Base-by-base conservation (phyloP, 139 green algal species). In the Chlorella sp. region DNA sequence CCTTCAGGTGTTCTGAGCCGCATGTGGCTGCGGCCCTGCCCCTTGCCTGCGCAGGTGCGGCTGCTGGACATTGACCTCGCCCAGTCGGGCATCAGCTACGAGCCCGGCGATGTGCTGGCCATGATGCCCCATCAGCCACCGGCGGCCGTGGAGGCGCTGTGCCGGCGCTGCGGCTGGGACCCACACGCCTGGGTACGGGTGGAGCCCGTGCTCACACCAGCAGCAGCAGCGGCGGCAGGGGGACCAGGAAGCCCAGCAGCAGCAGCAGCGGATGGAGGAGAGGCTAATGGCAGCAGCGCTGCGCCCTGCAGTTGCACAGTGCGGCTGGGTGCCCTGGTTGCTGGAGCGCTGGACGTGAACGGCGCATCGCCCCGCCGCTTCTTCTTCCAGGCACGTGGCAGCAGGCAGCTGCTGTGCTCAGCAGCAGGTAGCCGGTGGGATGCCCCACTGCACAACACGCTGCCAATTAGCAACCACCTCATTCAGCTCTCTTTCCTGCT, bases 341-440 rank as follows among this genome's bases (percentile, higher is more conserved):
- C 87, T 51, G 95, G 94, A 14, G 92, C 91, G 20, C 72, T 99
- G 74, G 97, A 99, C 84, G 75, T 98, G 6, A 82, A 64, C 5
- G 94, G 94, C 26, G 93, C 90, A 30, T 94, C 92, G 0, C 97
- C 97, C 0, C 81, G 96, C 32, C 90, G 95, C 24, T 96, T 93
- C 85, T 95, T 99, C 73, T 98, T 99, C 85, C 89, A 98, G 92
- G 92, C 94, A 28, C 19, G 65, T 73, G n/a, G 13, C 22, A 24
- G 56, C 56, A n/a, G 56, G 30, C 20, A 40, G 28, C 5, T 9
- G 64, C 32, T 40, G 14, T 9, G 6, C 7, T 70, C 30, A 22
- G 32, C 20, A 7, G 32, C 4, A 9, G 32, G 28, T 4, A 38
- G 64, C 64, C 24, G 32, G 32, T 32, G 60, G 60, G 26, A 9